Evolutionary conservation across 331 rosid species (phyloP).

Genomic region (Stylosanthes scabra): DNA sequence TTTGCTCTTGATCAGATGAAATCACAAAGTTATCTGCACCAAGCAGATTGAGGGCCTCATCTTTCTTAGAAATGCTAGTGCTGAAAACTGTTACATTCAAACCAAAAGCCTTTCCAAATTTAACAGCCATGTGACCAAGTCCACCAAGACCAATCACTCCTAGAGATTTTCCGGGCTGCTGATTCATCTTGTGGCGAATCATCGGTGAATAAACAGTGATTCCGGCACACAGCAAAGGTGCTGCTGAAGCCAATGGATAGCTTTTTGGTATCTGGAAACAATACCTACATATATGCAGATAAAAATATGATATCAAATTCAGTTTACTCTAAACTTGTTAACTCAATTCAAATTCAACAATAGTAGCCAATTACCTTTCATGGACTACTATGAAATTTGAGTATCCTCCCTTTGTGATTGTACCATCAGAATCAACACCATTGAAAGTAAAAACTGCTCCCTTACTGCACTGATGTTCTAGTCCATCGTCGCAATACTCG

Average conservation of each 20-base stretch:
- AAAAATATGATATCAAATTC: constrained; percentile 13
- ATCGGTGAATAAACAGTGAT: constrained; percentile 88
- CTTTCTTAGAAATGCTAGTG: constrained; percentile 83
- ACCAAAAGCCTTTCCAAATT: constrained; percentile 90
- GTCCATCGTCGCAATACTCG: constrained; percentile 59
- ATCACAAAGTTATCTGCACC: constrained; percentile 81
- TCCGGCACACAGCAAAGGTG: constrained; percentile 95
- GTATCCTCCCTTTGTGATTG: constrained; percentile 89
- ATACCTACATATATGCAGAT: constrained; percentile 63
- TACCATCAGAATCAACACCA: constrained; percentile 70
- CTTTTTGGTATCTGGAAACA: constrained; percentile 73
- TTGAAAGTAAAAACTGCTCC: constrained; percentile 64
- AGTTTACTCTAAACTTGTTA: constrained; percentile 1
- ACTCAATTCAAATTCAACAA: neutral
- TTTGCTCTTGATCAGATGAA: constrained; percentile 73
- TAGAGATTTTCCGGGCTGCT: constrained; percentile 87
- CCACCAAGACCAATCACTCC: constrained; percentile 97
- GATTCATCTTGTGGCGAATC: constrained; percentile 86
- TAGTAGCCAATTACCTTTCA: constrained; percentile 56
- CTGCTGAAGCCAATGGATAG: constrained; percentile 85
- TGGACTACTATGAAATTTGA: constrained; percentile 73
- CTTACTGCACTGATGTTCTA: constrained; percentile 57
- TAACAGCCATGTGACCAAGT: constrained; percentile 95
- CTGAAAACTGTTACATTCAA: no score
- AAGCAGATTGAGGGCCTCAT: constrained; percentile 71